Conservation (phyloP, 208 protist genomes). For the Crithidia acanthocephali region DNA sequence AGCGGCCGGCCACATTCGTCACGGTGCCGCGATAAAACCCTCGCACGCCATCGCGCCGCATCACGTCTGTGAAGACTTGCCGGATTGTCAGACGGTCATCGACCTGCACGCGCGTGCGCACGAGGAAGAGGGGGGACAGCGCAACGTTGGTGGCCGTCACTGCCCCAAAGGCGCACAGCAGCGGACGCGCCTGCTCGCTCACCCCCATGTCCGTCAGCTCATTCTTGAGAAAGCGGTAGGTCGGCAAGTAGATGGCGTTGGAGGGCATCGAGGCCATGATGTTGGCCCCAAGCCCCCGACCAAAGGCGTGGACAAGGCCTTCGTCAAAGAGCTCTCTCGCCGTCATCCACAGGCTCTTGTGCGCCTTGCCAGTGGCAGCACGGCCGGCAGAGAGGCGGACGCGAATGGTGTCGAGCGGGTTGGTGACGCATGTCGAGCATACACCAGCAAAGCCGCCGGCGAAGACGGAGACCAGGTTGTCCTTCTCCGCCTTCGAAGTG, state of each 20-base stretch:
- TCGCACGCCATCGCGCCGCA: conserved; percentile 65
- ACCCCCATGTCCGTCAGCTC: conserved; percentile 52
- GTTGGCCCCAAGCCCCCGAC: conserved; percentile 81
- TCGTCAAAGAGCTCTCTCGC: conserved; percentile 69
- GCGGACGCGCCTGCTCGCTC: conserved; percentile 55
- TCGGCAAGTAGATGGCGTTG: conserved; percentile 87
- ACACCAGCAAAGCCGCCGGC: conserved; percentile 87
- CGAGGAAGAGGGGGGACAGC: conserved; percentile 86
- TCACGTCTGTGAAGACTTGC: conserved; percentile 67
- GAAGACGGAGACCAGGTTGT: conserved; percentile 74
- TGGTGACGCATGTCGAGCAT: conserved; percentile 88
- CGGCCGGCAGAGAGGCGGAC: conserved; percentile 79
- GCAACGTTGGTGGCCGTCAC: conserved; percentile 77
- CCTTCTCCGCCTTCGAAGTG: conserved; percentile 19
- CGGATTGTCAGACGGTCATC: conserved; percentile 79
- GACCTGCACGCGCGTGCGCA: conserved; percentile 89
- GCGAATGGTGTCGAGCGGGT: conserved; percentile 91
- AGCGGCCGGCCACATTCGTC: conserved; percentile 84
- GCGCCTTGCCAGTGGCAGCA: conserved; percentile 69
- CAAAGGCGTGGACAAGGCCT: conserved; percentile 78
- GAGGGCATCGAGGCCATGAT: conserved; percentile 91
- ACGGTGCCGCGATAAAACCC: conserved; percentile 90
- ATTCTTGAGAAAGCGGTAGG: conserved; percentile 76
- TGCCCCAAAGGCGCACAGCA: conserved; percentile 72
- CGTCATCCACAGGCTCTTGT: conserved; percentile 80